These are phyloP conservation scores for Gastrodia elata DNA, from an alignment of 106 monocot genomes.

Conservation along the genomic window DNA sequence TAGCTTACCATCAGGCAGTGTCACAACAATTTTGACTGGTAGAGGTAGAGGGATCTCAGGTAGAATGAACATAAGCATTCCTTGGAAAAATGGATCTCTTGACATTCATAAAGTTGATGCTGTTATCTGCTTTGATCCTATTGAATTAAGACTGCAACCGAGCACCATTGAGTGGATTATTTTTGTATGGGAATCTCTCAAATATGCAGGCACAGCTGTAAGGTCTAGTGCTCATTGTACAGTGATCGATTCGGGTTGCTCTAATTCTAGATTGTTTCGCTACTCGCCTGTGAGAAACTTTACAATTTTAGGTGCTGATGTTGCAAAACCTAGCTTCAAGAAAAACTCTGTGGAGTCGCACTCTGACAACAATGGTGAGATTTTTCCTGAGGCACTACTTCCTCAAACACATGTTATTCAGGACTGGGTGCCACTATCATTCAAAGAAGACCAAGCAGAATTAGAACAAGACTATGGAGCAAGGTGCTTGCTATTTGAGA, in stretches of 20 bases:
- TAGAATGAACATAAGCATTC: slow-evolving; percentile 73
- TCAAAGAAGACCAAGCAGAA: slow-evolving; percentile 25
- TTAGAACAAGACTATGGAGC: slow-evolving; percentile 60
- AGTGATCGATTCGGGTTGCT: slow-evolving; percentile 16
- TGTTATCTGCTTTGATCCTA: slow-evolving; percentile 61
- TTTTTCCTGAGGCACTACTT: slow-evolving; percentile 28
- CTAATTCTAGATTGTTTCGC: slow-evolving; percentile 3
- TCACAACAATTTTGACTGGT: slow-evolving; percentile 47
- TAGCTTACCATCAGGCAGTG: slow-evolving; percentile 15
- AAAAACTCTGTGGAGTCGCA: slow-evolving; percentile 10
- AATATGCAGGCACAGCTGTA: slow-evolving; percentile 19
- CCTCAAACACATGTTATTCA: slow-evolving; percentile 56
- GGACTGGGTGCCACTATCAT: slow-evolving; percentile 65
- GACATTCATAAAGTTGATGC: slow-evolving; percentile 72
- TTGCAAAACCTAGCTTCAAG: slow-evolving; percentile 1
- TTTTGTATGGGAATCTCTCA: slow-evolving; percentile 45
- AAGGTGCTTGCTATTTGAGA: slow-evolving; percentile 34
- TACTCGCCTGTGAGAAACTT: slow-evolving; percentile 10
- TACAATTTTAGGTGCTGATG: slow-evolving; percentile 11
- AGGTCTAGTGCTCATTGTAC: slow-evolving; percentile 10
- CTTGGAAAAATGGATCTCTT: slow-evolving; percentile 85
- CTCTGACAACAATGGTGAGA: slow-evolving; percentile 27
- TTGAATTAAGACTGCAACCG: slow-evolving; percentile 52
- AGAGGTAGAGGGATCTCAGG: slow-evolving; percentile 65
- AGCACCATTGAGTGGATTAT: slow-evolving; percentile 60